These are phyloP conservation scores for Aphanomyces cochlioides DNA, from an alignment of 352 stramenopile genomes.

Conservation along the genomic window DNA sequence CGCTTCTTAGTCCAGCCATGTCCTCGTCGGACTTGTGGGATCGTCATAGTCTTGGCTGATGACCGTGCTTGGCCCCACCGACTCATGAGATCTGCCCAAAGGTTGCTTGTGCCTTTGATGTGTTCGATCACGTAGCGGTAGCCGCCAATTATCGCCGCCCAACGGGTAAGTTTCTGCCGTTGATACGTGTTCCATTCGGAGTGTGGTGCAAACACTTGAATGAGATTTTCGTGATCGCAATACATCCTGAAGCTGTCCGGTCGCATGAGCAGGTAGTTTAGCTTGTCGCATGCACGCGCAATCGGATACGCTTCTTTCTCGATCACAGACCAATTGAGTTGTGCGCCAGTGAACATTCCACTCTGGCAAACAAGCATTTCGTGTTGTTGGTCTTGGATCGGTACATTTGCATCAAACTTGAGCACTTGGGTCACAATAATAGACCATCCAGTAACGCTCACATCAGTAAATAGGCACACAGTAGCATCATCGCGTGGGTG, in stretches of 20 bases:
- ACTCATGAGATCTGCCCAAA: conserved; percentile 4
- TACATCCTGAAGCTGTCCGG: conserved; percentile 24
- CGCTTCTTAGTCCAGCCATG: too few relatives aligned
- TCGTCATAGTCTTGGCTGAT: too few relatives aligned
- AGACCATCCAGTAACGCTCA: conserved; percentile 21
- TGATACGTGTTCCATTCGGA: conserved; percentile 29
- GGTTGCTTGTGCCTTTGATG: conserved; percentile 14
- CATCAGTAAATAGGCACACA: conserved; percentile 28
- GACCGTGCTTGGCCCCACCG: neutral
- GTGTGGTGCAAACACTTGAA: conserved; percentile 32
- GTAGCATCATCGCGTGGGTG: neutral
- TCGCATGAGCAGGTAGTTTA: conserved; percentile 31
- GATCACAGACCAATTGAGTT: conserved; percentile 31
- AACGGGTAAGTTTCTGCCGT: conserved; percentile 31
- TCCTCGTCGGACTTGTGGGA: too few relatives aligned
- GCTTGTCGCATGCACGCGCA: conserved; percentile 29
- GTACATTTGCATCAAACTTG: conserved; percentile 27
- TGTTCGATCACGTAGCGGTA: conserved; percentile 34
- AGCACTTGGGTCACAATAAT: conserved; percentile 30
- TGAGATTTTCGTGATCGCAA: conserved; percentile 35
- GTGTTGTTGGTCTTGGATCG: conserved; percentile 30
- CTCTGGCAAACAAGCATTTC: conserved; percentile 33
- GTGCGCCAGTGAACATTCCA: conserved; percentile 30
- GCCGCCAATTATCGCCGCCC: conserved; percentile 18
- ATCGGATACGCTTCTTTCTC: conserved; percentile 36